Evolutionary conservation across 306 rosid species (phyloP).

Genomic region (Datisca glomerata): DNA sequence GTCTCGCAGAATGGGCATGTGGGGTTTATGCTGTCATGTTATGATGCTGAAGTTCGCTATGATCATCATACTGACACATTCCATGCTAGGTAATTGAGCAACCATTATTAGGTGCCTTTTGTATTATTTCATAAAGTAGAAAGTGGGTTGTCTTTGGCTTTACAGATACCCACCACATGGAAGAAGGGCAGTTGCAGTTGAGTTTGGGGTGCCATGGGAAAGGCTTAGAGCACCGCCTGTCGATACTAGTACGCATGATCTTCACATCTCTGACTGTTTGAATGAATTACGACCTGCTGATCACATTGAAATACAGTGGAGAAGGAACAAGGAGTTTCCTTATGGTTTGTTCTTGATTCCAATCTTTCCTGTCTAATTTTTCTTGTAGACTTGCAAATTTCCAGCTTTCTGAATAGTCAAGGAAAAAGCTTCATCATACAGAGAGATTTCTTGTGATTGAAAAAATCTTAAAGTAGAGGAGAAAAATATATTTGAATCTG

Average conservation of each 20-base stretch:
- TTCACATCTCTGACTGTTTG: slow-evolving; percentile 69
- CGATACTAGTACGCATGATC: slow-evolving; percentile 63
- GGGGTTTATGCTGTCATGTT: slow-evolving; percentile 90
- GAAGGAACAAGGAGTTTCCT: slow-evolving; percentile 89
- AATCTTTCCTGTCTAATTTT: neutral
- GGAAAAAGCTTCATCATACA: too few relatives aligned
- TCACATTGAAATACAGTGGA: slow-evolving; percentile 92
- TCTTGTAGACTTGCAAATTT: neutral
- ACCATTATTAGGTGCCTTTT: too few relatives aligned
- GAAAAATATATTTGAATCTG: neutral
- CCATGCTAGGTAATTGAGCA: slow-evolving; percentile 70
- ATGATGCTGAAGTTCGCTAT: slow-evolving; percentile 89
- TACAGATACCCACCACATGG: slow-evolving; percentile 89
- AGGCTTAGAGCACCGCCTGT: slow-evolving; percentile 79
- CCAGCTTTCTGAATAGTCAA: slow-evolving; percentile 5
- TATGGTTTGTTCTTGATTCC: slow-evolving; percentile 49
- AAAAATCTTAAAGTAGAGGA: neutral
- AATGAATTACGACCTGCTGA: slow-evolving; percentile 66
- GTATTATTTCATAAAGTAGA: too few relatives aligned
- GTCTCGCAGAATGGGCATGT: slow-evolving; percentile 79
- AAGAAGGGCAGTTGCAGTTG: slow-evolving; percentile 59
- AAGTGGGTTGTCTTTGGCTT: slow-evolving; percentile 13
- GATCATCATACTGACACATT: slow-evolving; percentile 66
- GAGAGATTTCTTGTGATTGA: too few relatives aligned
- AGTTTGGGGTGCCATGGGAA: slow-evolving; percentile 63